Base-by-base conservation (phyloP, 176 grass and related monocot genomes). In the Phyllostachys edulis region DNA sequence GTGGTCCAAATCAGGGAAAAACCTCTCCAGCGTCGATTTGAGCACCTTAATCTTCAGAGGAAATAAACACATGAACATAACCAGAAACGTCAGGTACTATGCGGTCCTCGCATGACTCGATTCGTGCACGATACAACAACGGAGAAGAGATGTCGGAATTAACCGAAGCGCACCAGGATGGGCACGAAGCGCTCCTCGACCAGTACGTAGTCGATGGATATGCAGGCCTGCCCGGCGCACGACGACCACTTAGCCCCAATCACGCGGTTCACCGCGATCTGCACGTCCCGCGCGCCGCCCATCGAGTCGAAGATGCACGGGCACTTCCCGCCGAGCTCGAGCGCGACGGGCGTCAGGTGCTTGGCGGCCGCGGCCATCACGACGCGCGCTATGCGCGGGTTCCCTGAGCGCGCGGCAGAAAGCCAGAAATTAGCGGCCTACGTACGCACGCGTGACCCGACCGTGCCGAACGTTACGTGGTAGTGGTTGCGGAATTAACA, bases 241-340 rank as follows among this genome's bases (percentile, higher is more conserved):
- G 83, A 21, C 17, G 90, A 85, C 96, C 96, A 99, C 92, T 99
- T 99, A 69, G 49, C 93, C 18, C 59, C 90, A n/a, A 85, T 63
- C 20, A 99, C 9, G 15, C 96, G 87, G 76, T 88, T 82, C 9
- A 88, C 84, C 9, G 93, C 87, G 21, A 79, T 67, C 80, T 81
- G 76, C 78, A 90, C 70, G 14, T 99, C 86, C 84, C 89, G 75
- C n/a, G 78, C 46, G 70, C 75, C 54, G 34, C 14, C 37, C 6
- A 94, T 7, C 27, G 93, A 83, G 79, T 99, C 96, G 40, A 99
- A 81, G 81, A 99, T 99, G 82, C 93, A 94, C 1, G 96, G 96
- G 90, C 93, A 96, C 78, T 99, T 99, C 26, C 90, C 96, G 65
- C 96, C 96, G 4, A 99, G 83, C 85, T 99, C 96, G 16, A 99